A percentile compares a stretch with the other conserved stretches of the same genome.
Evolutionary conservation across 495 filamentous ascomycete species (phyloP).

Genomic region (Mycothermus thermophilus): DNA sequence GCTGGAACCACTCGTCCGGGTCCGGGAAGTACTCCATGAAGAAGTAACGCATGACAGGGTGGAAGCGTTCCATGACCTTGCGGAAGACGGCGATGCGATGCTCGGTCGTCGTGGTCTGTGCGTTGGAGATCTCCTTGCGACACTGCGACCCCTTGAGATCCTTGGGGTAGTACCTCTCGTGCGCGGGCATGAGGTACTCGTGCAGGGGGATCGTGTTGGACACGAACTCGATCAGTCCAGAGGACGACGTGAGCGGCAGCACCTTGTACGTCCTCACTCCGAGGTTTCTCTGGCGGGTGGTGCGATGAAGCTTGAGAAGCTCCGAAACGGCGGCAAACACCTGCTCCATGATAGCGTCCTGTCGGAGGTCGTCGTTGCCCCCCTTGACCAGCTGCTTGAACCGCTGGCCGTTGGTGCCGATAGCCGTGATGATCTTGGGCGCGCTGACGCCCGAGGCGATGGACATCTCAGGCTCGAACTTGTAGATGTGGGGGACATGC

Average conservation of each 20-base stretch:
- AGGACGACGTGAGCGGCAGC: slow-evolving; percentile 63
- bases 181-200: slow-evolving; percentile 81
- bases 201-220: slow-evolving; percentile 79
- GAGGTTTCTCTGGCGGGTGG: slow-evolving; percentile 76
- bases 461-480: slow-evolving; percentile 55
- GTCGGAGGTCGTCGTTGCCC: slow-evolving; percentile 88
- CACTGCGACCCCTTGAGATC: slow-evolving; percentile 63
- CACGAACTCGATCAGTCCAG: slow-evolving; percentile 97
- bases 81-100: slow-evolving; percentile 59
- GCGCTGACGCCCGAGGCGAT: slow-evolving; percentile 84
- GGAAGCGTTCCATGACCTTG: slow-evolving; percentile 62
- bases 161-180: slow-evolving; percentile 71
- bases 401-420: slow-evolving; percentile 56
- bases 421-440: slow-evolving; percentile 76
- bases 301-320: slow-evolving; percentile 68
- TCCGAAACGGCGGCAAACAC: slow-evolving; percentile 93
- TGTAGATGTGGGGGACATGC: slow-evolving; percentile 52
- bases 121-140: slow-evolving; percentile 62
- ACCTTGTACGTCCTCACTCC: slow-evolving; percentile 93
- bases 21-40: slow-evolving; percentile 91
- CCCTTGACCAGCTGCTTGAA: slow-evolving; percentile 92
- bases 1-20: slow-evolving; percentile 89
- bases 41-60: slow-evolving; percentile 92
- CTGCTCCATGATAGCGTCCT: slow-evolving; percentile 99
- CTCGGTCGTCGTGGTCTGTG: slow-evolving; percentile 51